Evolutionary conservation across 2,329 filamentous ascomycete genomes (phyloP).

Genomic region (Aspergillus aculeatinus): DNA sequence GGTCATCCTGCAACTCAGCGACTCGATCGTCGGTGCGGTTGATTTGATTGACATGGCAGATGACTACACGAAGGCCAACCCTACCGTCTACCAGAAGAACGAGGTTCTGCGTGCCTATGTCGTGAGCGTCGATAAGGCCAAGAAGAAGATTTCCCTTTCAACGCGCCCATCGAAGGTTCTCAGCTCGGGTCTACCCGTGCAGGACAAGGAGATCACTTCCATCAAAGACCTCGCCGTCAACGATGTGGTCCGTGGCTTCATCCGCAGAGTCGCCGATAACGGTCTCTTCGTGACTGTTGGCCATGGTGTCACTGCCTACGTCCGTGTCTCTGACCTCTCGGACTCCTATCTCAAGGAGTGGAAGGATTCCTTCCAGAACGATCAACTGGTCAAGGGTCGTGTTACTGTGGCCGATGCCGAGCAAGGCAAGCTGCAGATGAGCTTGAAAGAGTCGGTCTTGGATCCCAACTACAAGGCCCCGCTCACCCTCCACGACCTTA

Average conservation of each 20-base stretch:
- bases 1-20: conserved; percentile 80
- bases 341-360: conserved; percentile 93
- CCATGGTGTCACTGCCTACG: conserved; percentile 75
- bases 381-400: conserved; percentile 87
- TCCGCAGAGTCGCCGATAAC: conserved; percentile 85
- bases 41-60: conserved; percentile 81
- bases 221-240: conserved; percentile 71
- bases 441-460: conserved; percentile 79
- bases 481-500: conserved; percentile 72
- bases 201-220: conserved; percentile 74
- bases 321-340: conserved; percentile 83
- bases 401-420: conserved; percentile 69
- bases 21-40: conserved; percentile 74
- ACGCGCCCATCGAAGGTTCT: conserved; percentile 83
- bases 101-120: conserved; percentile 87
- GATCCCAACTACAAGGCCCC: conserved; percentile 75
- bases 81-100: conserved; percentile 73
- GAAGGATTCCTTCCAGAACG: conserved; percentile 83
- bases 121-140: conserved; percentile 73
- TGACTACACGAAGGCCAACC: conserved; percentile 78
- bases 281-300: conserved; percentile 85
- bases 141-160: conserved; percentile 82
- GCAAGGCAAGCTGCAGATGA: conserved; percentile 76
- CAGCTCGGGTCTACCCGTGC: conserved; percentile 76
- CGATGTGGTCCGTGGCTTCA: conserved; percentile 82